Conservation (phyloP, 768 basidiomycete species). For the Floccularia luteovirens region DNA sequence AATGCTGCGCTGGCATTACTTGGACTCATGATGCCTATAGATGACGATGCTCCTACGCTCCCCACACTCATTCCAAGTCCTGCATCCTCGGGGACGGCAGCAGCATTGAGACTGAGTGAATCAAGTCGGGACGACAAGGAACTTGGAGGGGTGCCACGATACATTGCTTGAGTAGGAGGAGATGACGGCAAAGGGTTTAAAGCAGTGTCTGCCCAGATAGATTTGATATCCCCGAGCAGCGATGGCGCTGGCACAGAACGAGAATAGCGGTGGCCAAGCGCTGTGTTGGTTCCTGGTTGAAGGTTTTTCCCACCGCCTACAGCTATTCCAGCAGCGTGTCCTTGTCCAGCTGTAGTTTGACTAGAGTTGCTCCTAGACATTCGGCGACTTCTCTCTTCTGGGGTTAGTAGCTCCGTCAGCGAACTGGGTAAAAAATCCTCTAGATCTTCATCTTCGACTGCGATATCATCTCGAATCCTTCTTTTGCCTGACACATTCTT, state of each 20-base stretch:
- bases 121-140: slow-evolving; percentile 41
- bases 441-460: slow-evolving; percentile 67
- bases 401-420: slow-evolving; percentile 83
- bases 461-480: slow-evolving; percentile 26
- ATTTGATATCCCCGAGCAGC: slow-evolving; percentile 66
- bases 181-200: slow-evolving; percentile 19
- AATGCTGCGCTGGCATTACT: slow-evolving; percentile 82
- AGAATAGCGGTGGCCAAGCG: slow-evolving; percentile 56
- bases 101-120: slow-evolving; percentile 12
- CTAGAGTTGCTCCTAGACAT: slow-evolving; percentile 70
- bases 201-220: slow-evolving; percentile 69
- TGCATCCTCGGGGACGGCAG: slow-evolving; percentile 18
- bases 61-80: slow-evolving; percentile 26
- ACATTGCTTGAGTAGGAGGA: slow-evolving; percentile 21
- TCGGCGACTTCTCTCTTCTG: slow-evolving; percentile 76
- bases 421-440: slow-evolving; percentile 89
- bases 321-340: slow-evolving; percentile 8
- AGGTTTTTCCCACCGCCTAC: slow-evolving; percentile 1
- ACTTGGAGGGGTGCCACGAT: slow-evolving; percentile 39
- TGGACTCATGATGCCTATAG: slow-evolving; percentile 42
- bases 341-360: slow-evolving; percentile 16
- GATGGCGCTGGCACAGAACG: slow-evolving; percentile 77
- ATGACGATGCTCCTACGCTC: slow-evolving; percentile 13
- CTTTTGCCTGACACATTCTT: slow-evolving; percentile 8
- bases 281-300: background rate